Conservation (phyloP, 2,329 filamentous ascomycete species). For the Colletotrichum higginsianum region DNA sequence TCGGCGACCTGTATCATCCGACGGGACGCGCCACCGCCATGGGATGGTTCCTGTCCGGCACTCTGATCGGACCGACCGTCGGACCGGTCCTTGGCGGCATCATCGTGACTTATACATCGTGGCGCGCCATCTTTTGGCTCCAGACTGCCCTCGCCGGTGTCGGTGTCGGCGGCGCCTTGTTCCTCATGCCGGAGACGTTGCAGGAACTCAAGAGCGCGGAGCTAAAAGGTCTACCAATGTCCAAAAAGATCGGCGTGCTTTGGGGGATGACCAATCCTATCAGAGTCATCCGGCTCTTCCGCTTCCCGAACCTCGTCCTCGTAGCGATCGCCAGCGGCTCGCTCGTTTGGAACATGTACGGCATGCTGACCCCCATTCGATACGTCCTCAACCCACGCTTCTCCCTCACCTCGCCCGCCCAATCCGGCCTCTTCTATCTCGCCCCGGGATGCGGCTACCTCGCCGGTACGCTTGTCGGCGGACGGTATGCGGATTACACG, state of each 20-base stretch:
- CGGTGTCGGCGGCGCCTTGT: slow-evolving; percentile 67
- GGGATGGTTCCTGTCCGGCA: slow-evolving; percentile 77
- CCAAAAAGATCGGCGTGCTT: slow-evolving; percentile 57
- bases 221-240: slow-evolving; percentile 65
- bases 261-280: slow-evolving; percentile 74
- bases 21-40: slow-evolving; percentile 76
- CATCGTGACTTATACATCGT: slow-evolving; percentile 77
- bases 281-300: slow-evolving; percentile 73
- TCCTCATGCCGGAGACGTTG: slow-evolving; percentile 79
- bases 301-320: slow-evolving; percentile 76
- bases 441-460: slow-evolving; percentile 79
- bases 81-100: slow-evolving; percentile 78
- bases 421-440: slow-evolving; percentile 79
- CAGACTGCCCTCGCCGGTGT: slow-evolving; percentile 74
- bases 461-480: slow-evolving; percentile 76
- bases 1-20: slow-evolving; percentile 70
- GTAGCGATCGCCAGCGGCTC: slow-evolving; percentile 70
- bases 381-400: slow-evolving; percentile 82
- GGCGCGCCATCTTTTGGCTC: slow-evolving; percentile 81
- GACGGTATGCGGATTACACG: slow-evolving; percentile 75
- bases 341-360: slow-evolving; percentile 82
- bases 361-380: slow-evolving; percentile 76
- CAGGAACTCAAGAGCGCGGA: slow-evolving; percentile 74
- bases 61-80: slow-evolving; percentile 75
- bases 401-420: slow-evolving; percentile 72